A percentile compares a stretch with the other conserved stretches of the same genome.
Evolutionary conservation across 1,284 basidiomycete species (phyloP).

Genomic region (Schizophyllum amplum): DNA sequence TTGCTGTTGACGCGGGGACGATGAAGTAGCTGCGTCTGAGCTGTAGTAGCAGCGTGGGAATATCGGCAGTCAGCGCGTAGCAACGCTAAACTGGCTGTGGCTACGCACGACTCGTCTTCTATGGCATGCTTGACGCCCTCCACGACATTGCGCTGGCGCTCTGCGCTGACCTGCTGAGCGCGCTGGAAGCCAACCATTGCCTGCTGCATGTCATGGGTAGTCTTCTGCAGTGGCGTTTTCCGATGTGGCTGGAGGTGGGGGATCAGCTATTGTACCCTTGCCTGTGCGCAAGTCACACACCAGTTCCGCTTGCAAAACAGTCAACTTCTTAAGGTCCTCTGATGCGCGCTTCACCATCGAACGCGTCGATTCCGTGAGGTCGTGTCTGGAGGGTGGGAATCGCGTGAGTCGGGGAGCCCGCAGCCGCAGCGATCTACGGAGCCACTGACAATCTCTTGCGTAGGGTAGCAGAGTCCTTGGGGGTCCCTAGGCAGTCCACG

Average conservation of each 20-base stretch:
- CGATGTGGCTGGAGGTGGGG: constrained; percentile 47
- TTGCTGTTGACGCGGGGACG: constrained; percentile 32
- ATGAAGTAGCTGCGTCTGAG: constrained; percentile 25
- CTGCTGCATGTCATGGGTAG: constrained; percentile 86
- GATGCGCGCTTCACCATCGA: constrained; percentile 92
- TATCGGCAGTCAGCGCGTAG: constrained; percentile 15
- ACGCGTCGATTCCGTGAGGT: constrained; percentile 89
- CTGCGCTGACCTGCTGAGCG: constrained; percentile 85
- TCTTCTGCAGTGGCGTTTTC: constrained; percentile 79
- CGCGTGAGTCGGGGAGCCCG: neutral
- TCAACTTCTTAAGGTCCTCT: constrained; percentile 84
- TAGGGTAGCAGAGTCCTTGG: constrained; percentile 66
- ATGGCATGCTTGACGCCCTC: constrained; percentile 73
- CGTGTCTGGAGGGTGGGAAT: constrained; percentile 43
- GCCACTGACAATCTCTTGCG: constrained; percentile 70
- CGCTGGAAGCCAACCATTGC: constrained; percentile 88
- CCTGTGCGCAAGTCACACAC: constrained; percentile 33
- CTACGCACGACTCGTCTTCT: constrained; percentile 42
- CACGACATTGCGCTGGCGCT: constrained; percentile 78
- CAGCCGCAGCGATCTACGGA: neutral
- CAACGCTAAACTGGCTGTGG: no score
- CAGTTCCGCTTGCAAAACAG: constrained; percentile 55
- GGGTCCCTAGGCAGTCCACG: constrained; percentile 84
- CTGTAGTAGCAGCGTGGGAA: constrained; percentile 3
- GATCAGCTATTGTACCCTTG: neutral